phyloP scores from a whole-genome alignment of 192 early-diverging fungal genomes.

The Gamsiella multidivaricata region DNA sequence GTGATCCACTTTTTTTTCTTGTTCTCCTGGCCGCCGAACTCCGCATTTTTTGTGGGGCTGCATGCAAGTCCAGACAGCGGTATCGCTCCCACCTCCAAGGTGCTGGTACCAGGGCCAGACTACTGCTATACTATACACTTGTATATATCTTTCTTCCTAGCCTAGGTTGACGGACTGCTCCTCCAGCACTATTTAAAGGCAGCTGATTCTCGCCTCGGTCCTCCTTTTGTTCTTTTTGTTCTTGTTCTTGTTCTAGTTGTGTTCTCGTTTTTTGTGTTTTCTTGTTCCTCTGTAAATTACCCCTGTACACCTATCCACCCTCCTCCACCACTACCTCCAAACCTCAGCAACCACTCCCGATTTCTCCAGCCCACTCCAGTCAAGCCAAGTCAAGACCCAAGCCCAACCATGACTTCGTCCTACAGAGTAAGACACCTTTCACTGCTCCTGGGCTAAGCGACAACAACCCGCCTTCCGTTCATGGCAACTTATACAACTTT shows the following conservation, averaged over 20 bases:
- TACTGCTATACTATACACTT: no score
- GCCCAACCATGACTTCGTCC: conserved; percentile 51
- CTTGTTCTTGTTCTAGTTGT: conserved; percentile 18
- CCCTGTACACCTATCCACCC: conserved; percentile 16
- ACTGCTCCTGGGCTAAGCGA: neutral
- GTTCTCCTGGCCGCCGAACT: neutral
- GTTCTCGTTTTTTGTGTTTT: conserved; percentile 12
- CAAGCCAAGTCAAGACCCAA: neutral
- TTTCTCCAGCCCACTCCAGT: neutral
- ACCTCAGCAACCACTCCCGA: neutral
- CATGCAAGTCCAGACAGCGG: no score
- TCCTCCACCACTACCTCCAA: conserved; percentile 5
- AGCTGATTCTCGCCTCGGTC: neutral
- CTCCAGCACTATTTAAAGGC: conserved; percentile 28
- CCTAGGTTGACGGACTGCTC: neutral
- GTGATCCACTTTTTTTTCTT: conserved; percentile 16
- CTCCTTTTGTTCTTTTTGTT: conserved; percentile 19
- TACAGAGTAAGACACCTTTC: conserved; percentile 51
- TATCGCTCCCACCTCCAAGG: neutral
- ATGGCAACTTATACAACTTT: neutral
- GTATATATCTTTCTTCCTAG: no score
- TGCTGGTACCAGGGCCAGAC: neutral
- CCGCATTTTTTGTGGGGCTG: neutral
- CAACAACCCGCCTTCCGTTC: neutral
- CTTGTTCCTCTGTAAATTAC: conserved; percentile 17